These are phyloP conservation scores for Funneliformis geosporum DNA, from an alignment of 192 early-diverging fungal species.

Conservation along the genomic window DNA sequence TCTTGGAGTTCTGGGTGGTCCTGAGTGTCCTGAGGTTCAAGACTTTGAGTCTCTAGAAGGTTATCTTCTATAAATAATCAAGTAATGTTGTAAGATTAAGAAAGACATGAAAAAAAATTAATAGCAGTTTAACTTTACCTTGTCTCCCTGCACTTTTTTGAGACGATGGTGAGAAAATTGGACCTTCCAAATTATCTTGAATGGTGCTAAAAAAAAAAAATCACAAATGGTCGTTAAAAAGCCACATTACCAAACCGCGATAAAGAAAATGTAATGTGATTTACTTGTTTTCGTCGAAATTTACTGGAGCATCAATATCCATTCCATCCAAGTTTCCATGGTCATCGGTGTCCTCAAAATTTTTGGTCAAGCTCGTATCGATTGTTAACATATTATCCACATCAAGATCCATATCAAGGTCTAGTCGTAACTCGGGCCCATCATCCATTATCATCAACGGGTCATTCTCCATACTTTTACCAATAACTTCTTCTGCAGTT, in stretches of 20 bases:
- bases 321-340: neutral
- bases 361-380: neutral
- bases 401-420: conserved; percentile 31
- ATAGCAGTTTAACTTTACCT: neutral
- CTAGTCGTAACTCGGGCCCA: conserved; percentile 34
- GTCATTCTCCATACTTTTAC: conserved; percentile 36
- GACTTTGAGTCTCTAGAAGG: neutral
- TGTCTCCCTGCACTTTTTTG: neutral
- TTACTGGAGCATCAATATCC: neutral
- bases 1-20: conserved; percentile 17
- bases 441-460: conserved; percentile 36
- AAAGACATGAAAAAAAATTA: neutral
- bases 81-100: neutral
- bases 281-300: neutral
- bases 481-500: conserved; percentile 38
- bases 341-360: neutral
- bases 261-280: neutral
- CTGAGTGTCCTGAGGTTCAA: conserved; percentile 1
- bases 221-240: neutral
- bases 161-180: neutral
- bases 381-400: neutral
- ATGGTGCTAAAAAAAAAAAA: neutral
- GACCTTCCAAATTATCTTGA: neutral
- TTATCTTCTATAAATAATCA: neutral
- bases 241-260: neutral